These are phyloP conservation scores for Pythium rishiriense DNA, from an alignment of 352 stramenopile genomes.

Conservation along the genomic window DNA sequence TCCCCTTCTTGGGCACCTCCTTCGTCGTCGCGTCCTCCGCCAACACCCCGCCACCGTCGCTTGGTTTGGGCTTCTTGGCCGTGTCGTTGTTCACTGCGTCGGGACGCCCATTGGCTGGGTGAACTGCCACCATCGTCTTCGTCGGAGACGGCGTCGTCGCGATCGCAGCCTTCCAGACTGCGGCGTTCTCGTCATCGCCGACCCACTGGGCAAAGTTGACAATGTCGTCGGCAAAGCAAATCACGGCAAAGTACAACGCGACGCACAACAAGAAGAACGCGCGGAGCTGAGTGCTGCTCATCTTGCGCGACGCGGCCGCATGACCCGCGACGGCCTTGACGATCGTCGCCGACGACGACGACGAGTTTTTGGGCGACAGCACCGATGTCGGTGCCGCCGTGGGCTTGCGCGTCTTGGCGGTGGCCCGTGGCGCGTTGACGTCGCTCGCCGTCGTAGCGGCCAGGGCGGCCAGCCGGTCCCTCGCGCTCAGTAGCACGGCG, in stretches of 20 bases:
- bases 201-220: constrained; percentile 25
- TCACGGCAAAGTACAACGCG: constrained; percentile 45
- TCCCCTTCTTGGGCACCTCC: constrained; percentile 1
- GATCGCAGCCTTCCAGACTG: constrained; percentile 4
- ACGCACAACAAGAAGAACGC: constrained; percentile 55
- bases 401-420: constrained; percentile 6
- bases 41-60: not conserved
- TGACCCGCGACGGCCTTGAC: not conserved
- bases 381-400: not conserved
- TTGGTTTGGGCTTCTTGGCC: not conserved
- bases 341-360: not conserved
- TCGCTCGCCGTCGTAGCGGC: not conserved
- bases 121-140: not conserved
- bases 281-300: constrained; percentile 37
- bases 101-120: not conserved
- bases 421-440: constrained; percentile 1
- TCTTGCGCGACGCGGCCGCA: constrained; percentile 12
- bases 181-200: constrained; percentile 16
- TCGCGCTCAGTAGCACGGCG: not conserved
- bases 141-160: not conserved
- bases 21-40: not conserved
- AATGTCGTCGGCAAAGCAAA: constrained; percentile 60
- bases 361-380: not conserved
- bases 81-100: not conserved
- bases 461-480: constrained; percentile 6